These are phyloP conservation scores for Vachellia collinsii DNA, from an alignment of 306 rosid species.

Conservation along the genomic window DNA sequence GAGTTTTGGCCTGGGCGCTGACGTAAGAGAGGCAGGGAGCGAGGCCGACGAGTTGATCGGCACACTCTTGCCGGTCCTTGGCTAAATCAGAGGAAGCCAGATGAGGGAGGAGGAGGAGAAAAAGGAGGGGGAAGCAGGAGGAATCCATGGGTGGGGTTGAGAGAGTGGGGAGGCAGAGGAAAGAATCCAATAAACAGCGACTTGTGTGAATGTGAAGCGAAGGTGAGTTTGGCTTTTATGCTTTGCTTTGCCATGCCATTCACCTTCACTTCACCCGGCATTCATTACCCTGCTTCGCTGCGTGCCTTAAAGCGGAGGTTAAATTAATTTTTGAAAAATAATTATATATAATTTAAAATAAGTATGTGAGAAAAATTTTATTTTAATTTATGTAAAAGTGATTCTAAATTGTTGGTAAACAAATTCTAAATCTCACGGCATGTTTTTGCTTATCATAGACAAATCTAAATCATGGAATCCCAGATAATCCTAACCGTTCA, in stretches of 20 bases:
- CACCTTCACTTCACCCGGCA: not conserved
- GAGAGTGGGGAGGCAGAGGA: not conserved
- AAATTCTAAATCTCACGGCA: too few relatives aligned
- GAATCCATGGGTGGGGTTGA: not conserved
- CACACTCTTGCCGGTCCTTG: slow-evolving; percentile 70
- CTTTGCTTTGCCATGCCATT: not conserved
- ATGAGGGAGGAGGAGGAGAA: slow-evolving; percentile 28
- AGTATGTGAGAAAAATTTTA: too few relatives aligned
- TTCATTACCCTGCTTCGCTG: not conserved
- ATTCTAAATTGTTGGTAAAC: too few relatives aligned
- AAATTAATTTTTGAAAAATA: too few relatives aligned
- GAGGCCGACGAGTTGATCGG: slow-evolving; percentile 60
- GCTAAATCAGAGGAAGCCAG: slow-evolving; percentile 48
- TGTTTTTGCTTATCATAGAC: too few relatives aligned
- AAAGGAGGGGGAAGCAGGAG: not conserved
- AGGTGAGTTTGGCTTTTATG: not conserved
- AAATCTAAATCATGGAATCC: too few relatives aligned
- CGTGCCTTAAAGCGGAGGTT: too few relatives aligned
- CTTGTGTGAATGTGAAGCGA: not conserved
- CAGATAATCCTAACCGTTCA: too few relatives aligned
- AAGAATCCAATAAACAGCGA: not conserved
- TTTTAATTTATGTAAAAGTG: too few relatives aligned
- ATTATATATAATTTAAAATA: too few relatives aligned
- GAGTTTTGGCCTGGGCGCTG: slow-evolving; percentile 61
- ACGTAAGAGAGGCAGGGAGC: slow-evolving; percentile 77